Conservation (phyloP, 208 protist genomes). For the Leishmania amazonensis region DNA sequence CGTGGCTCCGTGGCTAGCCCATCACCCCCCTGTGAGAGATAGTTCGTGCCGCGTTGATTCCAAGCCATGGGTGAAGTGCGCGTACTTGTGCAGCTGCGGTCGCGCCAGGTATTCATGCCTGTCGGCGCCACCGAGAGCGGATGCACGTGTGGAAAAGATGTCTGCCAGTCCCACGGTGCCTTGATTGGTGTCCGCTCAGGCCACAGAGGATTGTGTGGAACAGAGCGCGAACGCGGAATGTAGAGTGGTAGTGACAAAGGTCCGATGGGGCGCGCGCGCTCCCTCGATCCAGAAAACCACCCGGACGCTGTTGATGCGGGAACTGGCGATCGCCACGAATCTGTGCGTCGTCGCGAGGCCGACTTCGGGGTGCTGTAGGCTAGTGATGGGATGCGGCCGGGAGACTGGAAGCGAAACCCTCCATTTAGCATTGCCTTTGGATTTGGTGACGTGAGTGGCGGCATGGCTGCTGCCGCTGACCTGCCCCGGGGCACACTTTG, state of each 20-base stretch:
- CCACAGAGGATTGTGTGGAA: constrained; percentile 6
- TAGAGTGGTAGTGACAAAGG: constrained; percentile 26
- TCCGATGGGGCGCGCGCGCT: background rate
- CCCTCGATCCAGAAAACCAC: background rate
- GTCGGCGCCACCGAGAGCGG: background rate
- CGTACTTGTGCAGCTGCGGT: background rate
- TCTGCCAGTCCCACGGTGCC: background rate
- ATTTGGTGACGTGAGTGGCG: constrained; percentile 1
- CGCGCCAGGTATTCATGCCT: background rate
- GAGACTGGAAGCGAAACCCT: constrained; percentile 29
- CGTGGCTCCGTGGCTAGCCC: background rate
- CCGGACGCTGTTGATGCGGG: background rate
- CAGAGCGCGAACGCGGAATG: constrained; percentile 16
- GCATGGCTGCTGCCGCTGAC: background rate
- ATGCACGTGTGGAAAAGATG: background rate
- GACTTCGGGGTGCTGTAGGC: constrained; percentile 36
- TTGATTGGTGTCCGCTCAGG: background rate
- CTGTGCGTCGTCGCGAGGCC: constrained; percentile 12
- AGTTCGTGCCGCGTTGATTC: background rate
- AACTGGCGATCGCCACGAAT: constrained; percentile 6
- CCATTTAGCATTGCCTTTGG: constrained; percentile 12
- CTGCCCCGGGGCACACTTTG: constrained; percentile 10
- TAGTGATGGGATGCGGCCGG: constrained; percentile 31
- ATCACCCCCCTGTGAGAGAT: constrained; percentile 3
- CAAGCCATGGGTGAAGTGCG: constrained; percentile 1